Evolutionary conservation across 208 protist species (phyloP), one percentile per base, ranked within the genome.

Genomic region (Crithidia sp.): DNA sequence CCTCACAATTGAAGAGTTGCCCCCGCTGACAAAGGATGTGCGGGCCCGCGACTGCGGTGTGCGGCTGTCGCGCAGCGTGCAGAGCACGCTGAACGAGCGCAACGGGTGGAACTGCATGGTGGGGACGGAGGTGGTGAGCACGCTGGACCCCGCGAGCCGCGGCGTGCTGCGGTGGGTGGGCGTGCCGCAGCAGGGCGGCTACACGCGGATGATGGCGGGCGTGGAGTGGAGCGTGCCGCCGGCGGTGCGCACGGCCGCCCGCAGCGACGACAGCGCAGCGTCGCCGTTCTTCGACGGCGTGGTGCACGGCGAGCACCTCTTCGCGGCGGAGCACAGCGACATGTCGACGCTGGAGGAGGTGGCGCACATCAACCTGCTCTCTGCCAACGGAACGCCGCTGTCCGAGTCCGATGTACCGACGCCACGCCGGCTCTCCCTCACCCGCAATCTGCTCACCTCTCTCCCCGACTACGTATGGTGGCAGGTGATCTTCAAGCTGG

Each of bases 141-240:
- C 63, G 8, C 49, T 67, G 16, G 75, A 87, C 59, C 19, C 70
- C 39, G 69, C 74, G 50, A 84, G 74, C 3, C 54, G 57, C 16
- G 84, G 84, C 5, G 60, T 64, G 62, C 77, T 88, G 72, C 80
- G 79, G 39, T 88, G 77, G 80, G 73, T 88, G 2, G 84, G 84
- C 7, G 84, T 83, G 61, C n/a, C 86, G 14, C 70, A 73, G 37
- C 74, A 78, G 62, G 81, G 73, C 6, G 73, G 86, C 63, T 44
- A 84, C 62, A 73, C 84, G 6, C 76, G 76, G 47, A 67, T 86
- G 28, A 49, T 86, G 7, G 84, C 74, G 14, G 84, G 84, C 2
- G 72, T 88, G 28, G 84, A 88, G 77, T 88, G 84, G 84, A 55
- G 64, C 5, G 64, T 85, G 43, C 57, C 82, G 7, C 79, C 77